Percentiles rank a stretch among this genome's conserved stretches.
These are phyloP conservation scores for Naegleria lovaniensis DNA, from an alignment of 208 protist genomes.

Conservation along the genomic window DNA sequence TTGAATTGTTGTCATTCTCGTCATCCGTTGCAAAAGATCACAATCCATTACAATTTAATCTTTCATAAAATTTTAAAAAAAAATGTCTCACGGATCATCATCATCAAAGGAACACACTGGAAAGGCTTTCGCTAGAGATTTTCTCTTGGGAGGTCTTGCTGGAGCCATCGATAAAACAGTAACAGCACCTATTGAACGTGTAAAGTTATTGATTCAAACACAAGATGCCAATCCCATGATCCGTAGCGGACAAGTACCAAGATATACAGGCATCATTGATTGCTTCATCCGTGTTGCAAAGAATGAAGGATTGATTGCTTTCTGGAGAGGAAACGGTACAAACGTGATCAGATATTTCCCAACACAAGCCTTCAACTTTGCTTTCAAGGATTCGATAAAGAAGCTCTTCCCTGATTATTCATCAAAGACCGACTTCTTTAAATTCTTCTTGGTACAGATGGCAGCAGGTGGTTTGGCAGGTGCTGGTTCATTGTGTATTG, in stretches of 20 bases:
- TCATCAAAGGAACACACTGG: no score
- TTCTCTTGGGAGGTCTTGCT: constrained; percentile 41
- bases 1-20: no score
- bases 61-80: no score
- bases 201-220: constrained; percentile 90
- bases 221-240: constrained; percentile 60
- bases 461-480: constrained; percentile 90
- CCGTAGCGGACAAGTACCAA: constrained; percentile 36
- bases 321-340: constrained; percentile 93
- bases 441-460: constrained; percentile 85
- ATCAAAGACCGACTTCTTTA: constrained; percentile 65
- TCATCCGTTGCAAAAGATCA: no score
- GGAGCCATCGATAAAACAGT: constrained; percentile 74
- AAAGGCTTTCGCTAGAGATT: no score
- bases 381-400: constrained; percentile 94
- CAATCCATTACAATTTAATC: no score
- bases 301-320: constrained; percentile 82
- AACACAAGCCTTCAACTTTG: constrained; percentile 95
- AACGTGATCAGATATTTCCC: constrained; percentile 96
- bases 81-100: no score
- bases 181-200: constrained; percentile 87
- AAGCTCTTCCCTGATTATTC: constrained; percentile 79
- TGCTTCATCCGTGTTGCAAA: constrained; percentile 79
- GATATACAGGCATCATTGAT: constrained; percentile 87
- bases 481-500: constrained; percentile 83